Conservation (phyloP, 768 basidiomycete genomes). For the Tulasnella sp. region DNA sequence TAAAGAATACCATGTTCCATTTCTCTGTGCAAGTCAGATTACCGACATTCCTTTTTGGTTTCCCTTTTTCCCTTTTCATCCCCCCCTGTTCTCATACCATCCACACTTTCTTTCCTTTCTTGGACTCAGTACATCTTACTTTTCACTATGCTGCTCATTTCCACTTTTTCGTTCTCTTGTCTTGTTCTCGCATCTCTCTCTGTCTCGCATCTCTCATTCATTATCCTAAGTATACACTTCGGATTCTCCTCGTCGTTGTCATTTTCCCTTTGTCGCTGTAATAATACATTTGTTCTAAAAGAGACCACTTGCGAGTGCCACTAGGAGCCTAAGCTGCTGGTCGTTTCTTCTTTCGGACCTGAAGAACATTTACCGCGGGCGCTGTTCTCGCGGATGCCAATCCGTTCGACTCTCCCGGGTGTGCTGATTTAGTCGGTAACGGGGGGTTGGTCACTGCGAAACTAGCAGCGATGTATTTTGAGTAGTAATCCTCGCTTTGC, state of each 20-base stretch:
- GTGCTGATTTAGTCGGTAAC: background rate
- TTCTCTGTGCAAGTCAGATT: background rate
- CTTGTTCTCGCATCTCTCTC: background rate
- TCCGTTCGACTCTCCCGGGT: background rate
- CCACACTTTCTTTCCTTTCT: too few relatives aligned
- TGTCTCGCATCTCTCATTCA: too few relatives aligned
- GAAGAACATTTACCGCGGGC: slow-evolving; percentile 14
- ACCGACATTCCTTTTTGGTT: background rate
- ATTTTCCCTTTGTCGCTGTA: background rate
- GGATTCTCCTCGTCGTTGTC: background rate
- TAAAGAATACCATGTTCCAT: background rate
- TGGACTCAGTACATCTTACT: too few relatives aligned
- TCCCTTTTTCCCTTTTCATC: background rate
- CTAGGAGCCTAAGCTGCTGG: background rate
- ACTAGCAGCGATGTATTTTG: background rate
- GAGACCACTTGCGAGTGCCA: background rate
- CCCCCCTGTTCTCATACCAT: too few relatives aligned
- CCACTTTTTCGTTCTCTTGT: too few relatives aligned
- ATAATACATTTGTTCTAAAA: background rate
- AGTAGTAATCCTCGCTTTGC: background rate
- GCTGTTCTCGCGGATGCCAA: background rate
- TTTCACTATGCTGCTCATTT: too few relatives aligned
- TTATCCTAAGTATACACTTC: background rate
- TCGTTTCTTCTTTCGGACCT: slow-evolving; percentile 16
- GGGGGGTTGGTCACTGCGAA: slow-evolving; percentile 13